phyloP scores from a whole-genome alignment of 2,329 filamentous ascomycete species.

The Chaetomium strumarium region DNA sequence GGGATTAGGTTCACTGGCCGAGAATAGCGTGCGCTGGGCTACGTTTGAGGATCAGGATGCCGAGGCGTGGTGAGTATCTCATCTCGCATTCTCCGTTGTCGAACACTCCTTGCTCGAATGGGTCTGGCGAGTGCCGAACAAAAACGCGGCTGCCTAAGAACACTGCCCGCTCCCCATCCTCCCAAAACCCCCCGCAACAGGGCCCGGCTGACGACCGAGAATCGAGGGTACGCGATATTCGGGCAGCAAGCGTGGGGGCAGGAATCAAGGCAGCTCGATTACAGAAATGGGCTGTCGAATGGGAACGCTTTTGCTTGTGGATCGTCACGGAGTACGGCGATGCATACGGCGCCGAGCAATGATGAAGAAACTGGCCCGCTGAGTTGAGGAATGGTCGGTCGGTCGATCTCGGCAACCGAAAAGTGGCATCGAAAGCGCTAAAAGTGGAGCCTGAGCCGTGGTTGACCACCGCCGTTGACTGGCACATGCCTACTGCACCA shows the following conservation, averaged over 20 bases:
- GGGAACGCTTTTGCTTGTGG: constrained; percentile 90
- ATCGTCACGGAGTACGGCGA: constrained; percentile 66
- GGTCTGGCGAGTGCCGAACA: background rate
- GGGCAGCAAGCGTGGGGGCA: constrained; percentile 64
- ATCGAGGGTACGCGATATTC: constrained; percentile 56
- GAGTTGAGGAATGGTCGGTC: background rate
- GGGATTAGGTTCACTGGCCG: constrained; percentile 77
- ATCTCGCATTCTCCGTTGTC: background rate
- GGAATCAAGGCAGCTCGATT: constrained; percentile 66
- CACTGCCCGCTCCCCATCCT: background rate
- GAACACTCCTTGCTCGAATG: background rate
- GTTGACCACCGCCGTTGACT: background rate
- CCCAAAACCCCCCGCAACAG: background rate
- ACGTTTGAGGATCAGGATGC: constrained; percentile 74
- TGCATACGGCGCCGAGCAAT: background rate
- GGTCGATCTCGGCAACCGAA: background rate
- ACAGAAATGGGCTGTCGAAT: constrained; percentile 72
- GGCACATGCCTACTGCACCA: too few relatives aligned
- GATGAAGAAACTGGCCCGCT: background rate
- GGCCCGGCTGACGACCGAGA: background rate
- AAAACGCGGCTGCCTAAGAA: constrained; percentile 1
- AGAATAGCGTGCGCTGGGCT: constrained; percentile 89
- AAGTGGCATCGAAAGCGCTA: background rate
- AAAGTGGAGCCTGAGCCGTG: background rate
- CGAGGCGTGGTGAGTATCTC: constrained; percentile 51